Base-by-base conservation (phyloP, 768 basidiomycete species). In the Holtermannia corniformis region DNA sequence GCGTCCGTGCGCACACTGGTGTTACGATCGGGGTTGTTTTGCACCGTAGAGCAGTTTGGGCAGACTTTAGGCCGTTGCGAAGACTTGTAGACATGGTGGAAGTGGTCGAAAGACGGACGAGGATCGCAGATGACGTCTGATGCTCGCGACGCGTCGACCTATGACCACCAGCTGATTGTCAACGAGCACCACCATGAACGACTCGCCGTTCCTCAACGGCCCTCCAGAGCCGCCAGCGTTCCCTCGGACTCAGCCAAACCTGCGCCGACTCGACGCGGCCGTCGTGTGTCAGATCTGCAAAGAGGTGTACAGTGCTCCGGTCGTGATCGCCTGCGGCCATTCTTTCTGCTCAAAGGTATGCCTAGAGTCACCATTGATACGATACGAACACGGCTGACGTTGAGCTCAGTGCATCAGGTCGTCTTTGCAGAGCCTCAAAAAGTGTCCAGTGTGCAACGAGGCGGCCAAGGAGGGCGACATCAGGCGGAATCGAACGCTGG, bases 271-370 rank as follows among this genome's bases (percentile, higher is more conserved):
- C 16, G 87, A 90, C 59, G 67, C 77, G 19, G 77, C 82, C 10
- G 73, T 85, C 54, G 77, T 84, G 14, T 90, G 87, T 61, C 77
- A 78, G 23, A 87, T 90, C 50, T 90, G 87, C 65, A 76, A 81
- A 37, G 85, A 87, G 54, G 75, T 82, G 27, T 85, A 80, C 62
- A 79, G 79, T 48, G 86, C 78, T 0, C 87, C 87, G 3, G 82
- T 89, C 23, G 80, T 80, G 2, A 77, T 89, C 3, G 68, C 69
- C 4, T 89, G 87, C 64, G 87, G 86, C 0, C 87, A 90, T 62
- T 83, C 81, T 45, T 90, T 88, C 66, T 89, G 87, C 73, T 71
- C 70, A 5, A 49, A 62, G 32, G 70, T 67, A 43, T 53, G 63
- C 44, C 82, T 64, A 12, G n/a, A 4, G 26, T 21, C 5, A 14